Evolutionary conservation across 129 eudicot species (phyloP), one percentile per base, ranked within the genome.

Genomic region (Glebionis coronaria): DNA sequence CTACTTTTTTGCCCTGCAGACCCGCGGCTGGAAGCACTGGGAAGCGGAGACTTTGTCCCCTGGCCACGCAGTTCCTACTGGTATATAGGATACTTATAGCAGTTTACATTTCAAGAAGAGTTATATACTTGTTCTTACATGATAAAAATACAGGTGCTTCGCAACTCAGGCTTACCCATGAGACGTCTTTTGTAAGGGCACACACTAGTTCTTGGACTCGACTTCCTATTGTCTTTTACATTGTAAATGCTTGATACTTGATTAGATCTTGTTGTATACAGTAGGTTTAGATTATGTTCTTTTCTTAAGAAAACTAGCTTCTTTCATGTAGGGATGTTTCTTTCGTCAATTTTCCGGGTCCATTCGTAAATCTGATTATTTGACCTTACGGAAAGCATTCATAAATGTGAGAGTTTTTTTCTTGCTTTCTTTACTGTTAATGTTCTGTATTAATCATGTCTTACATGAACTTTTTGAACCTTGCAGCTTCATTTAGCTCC

Each of bases 361-460:
- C 6, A 95, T 94, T 47, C 79, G 65, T 9, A 90, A 72, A 82
- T 78, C 93, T 14, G 97, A 94, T 74, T 94, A 89, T 80, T 42
- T 94, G 81, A 81, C 99, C 59, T 74, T 94, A 67, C 87, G 99
- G 20, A 78, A 94, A 42, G 99, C 97, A 47, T 94, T 94, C 82
- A 86, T 94, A 47, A 59, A 65, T 29, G 99, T 89, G 73, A 87
- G 97, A 68, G 73, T 63, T 53, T 21, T 23, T 4, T 19, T 27
- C 38, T 3, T 54, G 44, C 69, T 5, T 23, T 49, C 21, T 13
- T 35, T 35, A 35, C 42, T 35, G 9, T 35, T 35, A 35, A 35
- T 35, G 42, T 21, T 2, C 12, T 27, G 3, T 19, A 14, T 31
- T 58, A 14, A 23, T 45, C 35, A 19, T 55, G 4, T 69, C 10